phyloP scores from a whole-genome alignment of 2,329 filamentous ascomycete species.

The Ilyonectria robusta region DNA sequence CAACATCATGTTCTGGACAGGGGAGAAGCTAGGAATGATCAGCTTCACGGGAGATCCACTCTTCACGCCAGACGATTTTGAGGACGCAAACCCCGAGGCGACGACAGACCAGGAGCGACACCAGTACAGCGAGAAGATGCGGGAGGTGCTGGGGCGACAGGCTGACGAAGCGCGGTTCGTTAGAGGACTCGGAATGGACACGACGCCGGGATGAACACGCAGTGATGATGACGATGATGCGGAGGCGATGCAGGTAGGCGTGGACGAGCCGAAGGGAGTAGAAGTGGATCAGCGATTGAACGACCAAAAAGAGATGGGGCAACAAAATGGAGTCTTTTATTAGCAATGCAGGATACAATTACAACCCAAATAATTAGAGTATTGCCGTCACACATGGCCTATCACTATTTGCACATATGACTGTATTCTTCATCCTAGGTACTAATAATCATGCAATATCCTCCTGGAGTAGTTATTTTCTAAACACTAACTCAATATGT shows the following conservation, averaged over 20 bases:
- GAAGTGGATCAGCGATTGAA: constrained; percentile 1
- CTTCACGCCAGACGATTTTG: constrained; percentile 67
- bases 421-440: no score
- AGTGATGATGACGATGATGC: constrained; percentile 2
- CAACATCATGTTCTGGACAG: constrained; percentile 89
- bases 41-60: constrained; percentile 69
- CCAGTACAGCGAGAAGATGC: constrained; percentile 79
- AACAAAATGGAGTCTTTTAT: constrained; percentile 8
- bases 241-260: constrained; percentile 25
- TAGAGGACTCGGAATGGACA: constrained; percentile 67
- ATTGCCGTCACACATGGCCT: no score
- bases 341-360: constrained; percentile 11
- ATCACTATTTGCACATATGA: no score
- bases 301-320: constrained; percentile 3
- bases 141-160: constrained; percentile 80
- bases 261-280: constrained; percentile 10
- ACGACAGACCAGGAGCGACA: constrained; percentile 68
- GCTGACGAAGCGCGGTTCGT: constrained; percentile 85
- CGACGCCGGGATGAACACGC: constrained; percentile 13
- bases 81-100: constrained; percentile 61
- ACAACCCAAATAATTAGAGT: neutral
- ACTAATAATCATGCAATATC: no score
- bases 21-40: constrained; percentile 83
- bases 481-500: no score
- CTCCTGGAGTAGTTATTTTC: no score